phyloP scores from a whole-genome alignment of 164 flowering plant genomes.

The Dillenia turbinata region DNA sequence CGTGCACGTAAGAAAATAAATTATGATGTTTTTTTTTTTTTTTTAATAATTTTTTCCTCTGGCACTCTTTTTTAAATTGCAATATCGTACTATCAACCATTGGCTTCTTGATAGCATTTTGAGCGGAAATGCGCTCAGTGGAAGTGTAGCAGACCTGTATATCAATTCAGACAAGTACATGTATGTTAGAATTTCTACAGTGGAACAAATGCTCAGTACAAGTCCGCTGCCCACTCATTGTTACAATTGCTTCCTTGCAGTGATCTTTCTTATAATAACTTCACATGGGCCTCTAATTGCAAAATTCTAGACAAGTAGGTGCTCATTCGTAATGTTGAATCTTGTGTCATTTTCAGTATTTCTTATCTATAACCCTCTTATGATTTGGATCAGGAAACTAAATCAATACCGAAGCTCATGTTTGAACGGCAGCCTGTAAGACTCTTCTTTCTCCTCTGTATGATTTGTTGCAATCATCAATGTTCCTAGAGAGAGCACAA shows the following conservation, averaged over 20 bases:
- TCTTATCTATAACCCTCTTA: neutral
- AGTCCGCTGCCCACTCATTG: neutral
- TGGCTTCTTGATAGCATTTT: constrained; percentile 2
- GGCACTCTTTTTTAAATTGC: neutral
- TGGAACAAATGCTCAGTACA: neutral
- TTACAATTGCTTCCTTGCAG: constrained; percentile 5
- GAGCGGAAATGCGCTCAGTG: constrained; percentile 1
- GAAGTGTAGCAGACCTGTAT: constrained; percentile 1
- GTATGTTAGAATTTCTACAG: neutral
- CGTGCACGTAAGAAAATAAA: neutral
- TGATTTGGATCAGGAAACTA: constrained; percentile 9
- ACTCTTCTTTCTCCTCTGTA: neutral
- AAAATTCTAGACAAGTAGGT: constrained; percentile 1
- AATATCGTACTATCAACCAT: neutral
- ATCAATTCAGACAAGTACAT: neutral
- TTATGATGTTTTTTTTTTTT: too few species aligned
- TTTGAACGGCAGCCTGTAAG: constrained; percentile 5
- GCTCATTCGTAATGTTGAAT: neutral
- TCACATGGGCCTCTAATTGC: constrained; percentile 1
- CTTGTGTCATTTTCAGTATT: neutral
- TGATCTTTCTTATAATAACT: constrained; percentile 21
- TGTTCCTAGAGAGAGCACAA: too few species aligned
- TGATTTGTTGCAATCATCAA: neutral
- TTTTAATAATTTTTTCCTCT: too few species aligned
- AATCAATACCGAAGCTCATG: constrained; percentile 6